Evolutionary conservation across 805 yeast genomes (phyloP).

Genomic region (Saccharomycopsis oosterbeekiorum): DNA sequence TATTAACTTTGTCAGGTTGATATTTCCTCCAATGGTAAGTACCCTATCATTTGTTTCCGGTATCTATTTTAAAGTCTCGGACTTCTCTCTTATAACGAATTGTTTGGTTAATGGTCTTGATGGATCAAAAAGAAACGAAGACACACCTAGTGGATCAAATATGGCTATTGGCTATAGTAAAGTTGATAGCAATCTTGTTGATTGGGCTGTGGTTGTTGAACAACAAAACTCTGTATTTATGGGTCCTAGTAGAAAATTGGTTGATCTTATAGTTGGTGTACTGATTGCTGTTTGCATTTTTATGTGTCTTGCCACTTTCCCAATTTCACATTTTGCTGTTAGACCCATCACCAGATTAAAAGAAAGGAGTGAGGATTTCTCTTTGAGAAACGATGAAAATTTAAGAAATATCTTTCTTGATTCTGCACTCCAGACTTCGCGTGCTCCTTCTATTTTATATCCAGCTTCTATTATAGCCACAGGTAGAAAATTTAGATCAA

Average conservation of each 20-base stretch:
- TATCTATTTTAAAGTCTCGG: slow-evolving; percentile 18
- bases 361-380: slow-evolving; percentile 61
- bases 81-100: slow-evolving; percentile 24
- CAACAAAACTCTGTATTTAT: slow-evolving; percentile 51
- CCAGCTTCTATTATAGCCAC: not conserved
- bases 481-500: not conserved
- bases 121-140: slow-evolving; percentile 34
- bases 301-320: slow-evolving; percentile 68
- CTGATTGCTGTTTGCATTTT: slow-evolving; percentile 70
- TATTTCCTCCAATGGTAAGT: slow-evolving; percentile 30
- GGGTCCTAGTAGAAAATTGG: slow-evolving; percentile 51
- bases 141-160: slow-evolving; percentile 27
- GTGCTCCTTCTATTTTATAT: slow-evolving; percentile 6
- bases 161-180: slow-evolving; percentile 50
- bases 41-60: slow-evolving; percentile 7
- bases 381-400: slow-evolving; percentile 25
- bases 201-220: slow-evolving; percentile 70
- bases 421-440: not conserved
- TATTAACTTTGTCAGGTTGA: slow-evolving; percentile 23
- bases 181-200: slow-evolving; percentile 25
- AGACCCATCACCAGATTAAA: slow-evolving; percentile 72
- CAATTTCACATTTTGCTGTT: slow-evolving; percentile 76
- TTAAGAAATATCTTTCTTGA: slow-evolving; percentile 13
- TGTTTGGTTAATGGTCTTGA: slow-evolving; percentile 29
- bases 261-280: slow-evolving; percentile 65